Base-by-base conservation (phyloP, 2,329 filamentous ascomycete genomes). In the Talaromyces sp. region DNA sequence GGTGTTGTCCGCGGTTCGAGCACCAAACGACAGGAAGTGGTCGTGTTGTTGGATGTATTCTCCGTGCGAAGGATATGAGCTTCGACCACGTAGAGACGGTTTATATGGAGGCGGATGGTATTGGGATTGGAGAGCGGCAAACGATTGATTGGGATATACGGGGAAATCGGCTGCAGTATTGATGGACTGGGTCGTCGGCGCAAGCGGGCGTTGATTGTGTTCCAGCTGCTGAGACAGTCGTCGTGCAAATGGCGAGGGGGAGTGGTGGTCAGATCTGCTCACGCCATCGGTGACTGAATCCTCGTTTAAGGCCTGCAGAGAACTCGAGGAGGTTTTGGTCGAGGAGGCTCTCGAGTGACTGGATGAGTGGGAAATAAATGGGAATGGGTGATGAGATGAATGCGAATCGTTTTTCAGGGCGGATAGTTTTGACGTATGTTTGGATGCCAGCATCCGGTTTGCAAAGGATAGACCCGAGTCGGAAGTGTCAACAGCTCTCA, bases 121-220 rank as follows among this genome's bases (percentile, higher is more conserved):
- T 62, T 79, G 77, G 17, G 69, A 72, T 62, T 80, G 78, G 31
- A 80, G 67, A 26, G 75, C 74, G 52, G 75, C 75, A 66, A 80
- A 80, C 31, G 78, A 80, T 61, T 80, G 79, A 63, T 80, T 75
- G 24, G 79, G 79, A 62, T 80, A 81, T 21, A 76, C 73, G 3
- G 79, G 78, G 46, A 75, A 73, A 52, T 79, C 75, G 54, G 65
- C 48, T 11, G 68, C 54, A n/a, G 59, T 63, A 54, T 59, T 63
- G 41, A 56, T 56, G 60, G 29, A 60, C 54, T 56, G 73, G 66
- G 53, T 60, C 11, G 61, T 59, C 11, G 59, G 57, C 26, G 46
- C 54, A 52, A 65, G 60, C 51, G 57, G 63, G 48, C 54, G 59
- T 21, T 55, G 58, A 32, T 38, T 51, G 27, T 56, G 51, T 48